These are phyloP conservation scores for Ganoderma multipileum DNA, from an alignment of 1,284 basidiomycete species.

Conservation along the genomic window DNA sequence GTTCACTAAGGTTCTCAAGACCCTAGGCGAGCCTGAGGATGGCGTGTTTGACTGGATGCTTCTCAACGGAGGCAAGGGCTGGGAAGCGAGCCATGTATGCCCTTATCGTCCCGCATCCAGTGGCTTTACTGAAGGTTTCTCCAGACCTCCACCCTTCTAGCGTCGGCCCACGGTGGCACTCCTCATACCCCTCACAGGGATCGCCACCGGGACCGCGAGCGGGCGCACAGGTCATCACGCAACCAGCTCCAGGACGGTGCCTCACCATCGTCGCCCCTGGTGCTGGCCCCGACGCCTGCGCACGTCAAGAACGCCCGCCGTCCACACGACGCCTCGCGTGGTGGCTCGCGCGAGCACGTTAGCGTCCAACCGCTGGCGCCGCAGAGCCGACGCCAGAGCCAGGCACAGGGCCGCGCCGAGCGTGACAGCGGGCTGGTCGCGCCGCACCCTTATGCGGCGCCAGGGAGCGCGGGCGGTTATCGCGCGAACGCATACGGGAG, in stretches of 20 bases:
- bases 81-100: slow-evolving; percentile 80
- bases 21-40: slow-evolving; percentile 89
- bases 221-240: slow-evolving; percentile 59
- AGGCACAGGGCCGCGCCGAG: slow-evolving; percentile 49
- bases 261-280: slow-evolving; percentile 60
- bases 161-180: slow-evolving; percentile 58
- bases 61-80: slow-evolving; percentile 88
- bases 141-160: slow-evolving; percentile 54
- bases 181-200: slow-evolving; percentile 63
- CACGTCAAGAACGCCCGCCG: slow-evolving; percentile 65
- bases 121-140: slow-evolving; percentile 3
- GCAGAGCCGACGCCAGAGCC: slow-evolving; percentile 67
- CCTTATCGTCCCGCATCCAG: slow-evolving; percentile 10
- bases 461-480: slow-evolving; percentile 62
- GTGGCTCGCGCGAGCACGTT: slow-evolving; percentile 50
- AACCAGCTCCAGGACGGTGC: slow-evolving; percentile 58
- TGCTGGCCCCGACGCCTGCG: slow-evolving; percentile 66
- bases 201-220: slow-evolving; percentile 54
- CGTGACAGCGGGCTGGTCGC: slow-evolving; percentile 56
- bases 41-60: slow-evolving; percentile 98
- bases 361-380: slow-evolving; percentile 71
- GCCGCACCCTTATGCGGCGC: slow-evolving; percentile 72
- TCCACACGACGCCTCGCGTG: slow-evolving; percentile 51
- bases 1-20: slow-evolving; percentile 93
- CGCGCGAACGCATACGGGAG: slow-evolving; percentile 61